Evolutionary conservation across 1,284 basidiomycete species (phyloP).

Genomic region (Heterobasidion annosum): DNA sequence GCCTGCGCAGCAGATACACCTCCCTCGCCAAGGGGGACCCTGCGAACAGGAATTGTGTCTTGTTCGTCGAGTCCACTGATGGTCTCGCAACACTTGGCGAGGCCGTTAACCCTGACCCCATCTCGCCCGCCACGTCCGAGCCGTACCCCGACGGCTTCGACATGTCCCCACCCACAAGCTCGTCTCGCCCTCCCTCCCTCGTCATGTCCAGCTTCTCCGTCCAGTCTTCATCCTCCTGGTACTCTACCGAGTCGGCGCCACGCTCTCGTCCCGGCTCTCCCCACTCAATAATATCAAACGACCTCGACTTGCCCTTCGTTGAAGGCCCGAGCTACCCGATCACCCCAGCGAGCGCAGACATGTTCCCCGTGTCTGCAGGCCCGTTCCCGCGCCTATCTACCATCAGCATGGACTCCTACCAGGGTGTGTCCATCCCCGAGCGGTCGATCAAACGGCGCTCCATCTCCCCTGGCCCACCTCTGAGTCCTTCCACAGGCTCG

Average conservation of each 20-base stretch:
- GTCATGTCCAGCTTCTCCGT: constrained; percentile 14
- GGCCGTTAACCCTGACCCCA: neutral
- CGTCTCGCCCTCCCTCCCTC: constrained; percentile 13
- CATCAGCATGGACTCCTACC: neutral
- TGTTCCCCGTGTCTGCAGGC: neutral
- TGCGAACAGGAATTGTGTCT: constrained; percentile 16
- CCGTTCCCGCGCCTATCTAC: neutral
- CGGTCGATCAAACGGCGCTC: neutral
- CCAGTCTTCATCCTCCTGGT: constrained; percentile 16
- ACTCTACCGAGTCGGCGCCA: constrained; percentile 13
- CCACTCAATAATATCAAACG: constrained; percentile 2
- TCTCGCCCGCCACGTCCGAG: neutral
- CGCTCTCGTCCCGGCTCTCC: constrained; percentile 10
- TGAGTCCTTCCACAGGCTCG: no score
- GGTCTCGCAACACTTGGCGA: neutral
- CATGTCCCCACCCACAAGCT: constrained; percentile 8
- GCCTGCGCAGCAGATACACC: constrained; percentile 13
- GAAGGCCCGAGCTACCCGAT: neutral
- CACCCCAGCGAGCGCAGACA: neutral
- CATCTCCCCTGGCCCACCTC: neutral
- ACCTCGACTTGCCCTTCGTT: constrained; percentile 8
- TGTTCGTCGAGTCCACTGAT: constrained; percentile 8
- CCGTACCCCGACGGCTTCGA: neutral
- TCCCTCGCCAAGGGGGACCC: constrained; percentile 6
- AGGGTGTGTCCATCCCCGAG: neutral